Evolutionary conservation across 805 yeast species (phyloP).

Genomic region (Metschnikowia henanensis): DNA sequence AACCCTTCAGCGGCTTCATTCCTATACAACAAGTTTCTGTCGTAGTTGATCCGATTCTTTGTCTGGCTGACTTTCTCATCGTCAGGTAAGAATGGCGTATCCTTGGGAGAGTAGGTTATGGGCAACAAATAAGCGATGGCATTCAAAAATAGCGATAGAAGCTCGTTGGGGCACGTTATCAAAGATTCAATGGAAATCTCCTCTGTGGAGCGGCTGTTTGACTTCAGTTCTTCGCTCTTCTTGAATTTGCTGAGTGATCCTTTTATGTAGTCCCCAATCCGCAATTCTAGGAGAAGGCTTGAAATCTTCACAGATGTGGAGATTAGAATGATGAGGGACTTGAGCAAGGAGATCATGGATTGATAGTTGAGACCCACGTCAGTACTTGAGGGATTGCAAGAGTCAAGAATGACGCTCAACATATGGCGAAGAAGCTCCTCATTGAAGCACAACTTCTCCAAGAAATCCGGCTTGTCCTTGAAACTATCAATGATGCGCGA

Average conservation of each 20-base stretch:
- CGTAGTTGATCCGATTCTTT: constrained; percentile 27
- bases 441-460: constrained; percentile 43
- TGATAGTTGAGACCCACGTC: constrained; percentile 13
- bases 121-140: constrained; percentile 64
- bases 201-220: neutral
- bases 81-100: constrained; percentile 30
- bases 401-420: constrained; percentile 12
- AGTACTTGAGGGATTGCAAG: constrained; percentile 15
- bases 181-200: constrained; percentile 61
- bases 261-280: constrained; percentile 47
- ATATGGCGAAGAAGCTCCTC: constrained; percentile 11
- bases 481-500: constrained; percentile 57
- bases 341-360: constrained; percentile 27
- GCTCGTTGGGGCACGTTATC: constrained; percentile 72
- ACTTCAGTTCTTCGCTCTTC: constrained; percentile 22
- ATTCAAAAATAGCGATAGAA: constrained; percentile 53
- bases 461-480: constrained; percentile 37
- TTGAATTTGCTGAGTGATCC: constrained; percentile 53
- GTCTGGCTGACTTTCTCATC: constrained; percentile 24
- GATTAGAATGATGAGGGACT: constrained; percentile 45
- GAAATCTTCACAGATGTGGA: constrained; percentile 43
- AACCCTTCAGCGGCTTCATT: constrained; percentile 21
- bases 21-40: constrained; percentile 31
- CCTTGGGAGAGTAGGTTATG: constrained; percentile 26
- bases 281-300: constrained; percentile 46